Percentiles rank a stretch among this genome's conserved stretches.
These are phyloP conservation scores for Candida pseudofarinosa DNA, from an alignment of 805 yeast species.

Conservation along the genomic window DNA sequence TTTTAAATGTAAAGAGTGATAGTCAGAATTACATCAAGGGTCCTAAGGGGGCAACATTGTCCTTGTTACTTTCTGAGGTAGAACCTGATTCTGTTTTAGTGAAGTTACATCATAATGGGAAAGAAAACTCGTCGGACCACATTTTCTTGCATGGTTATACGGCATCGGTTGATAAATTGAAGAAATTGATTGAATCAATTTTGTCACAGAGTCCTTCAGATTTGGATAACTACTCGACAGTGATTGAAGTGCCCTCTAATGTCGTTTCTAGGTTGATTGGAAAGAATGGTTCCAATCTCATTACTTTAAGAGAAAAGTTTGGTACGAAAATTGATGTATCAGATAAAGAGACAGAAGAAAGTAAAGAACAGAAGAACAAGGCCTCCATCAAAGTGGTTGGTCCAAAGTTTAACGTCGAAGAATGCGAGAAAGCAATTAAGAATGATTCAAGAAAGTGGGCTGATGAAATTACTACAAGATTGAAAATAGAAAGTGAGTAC, in stretches of 20 bases:
- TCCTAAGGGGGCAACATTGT: slow-evolving; percentile 57
- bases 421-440: slow-evolving; percentile 56
- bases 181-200: slow-evolving; percentile 48
- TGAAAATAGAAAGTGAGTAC: slow-evolving; percentile 70
- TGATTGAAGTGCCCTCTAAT: slow-evolving; percentile 57
- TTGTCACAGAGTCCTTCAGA: slow-evolving; percentile 51
- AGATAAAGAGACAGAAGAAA: slow-evolving; percentile 42
- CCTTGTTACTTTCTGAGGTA: slow-evolving; percentile 33
- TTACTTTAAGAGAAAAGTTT: slow-evolving; percentile 63
- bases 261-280: slow-evolving; percentile 84
- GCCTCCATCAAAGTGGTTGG: slow-evolving; percentile 67
- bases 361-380: slow-evolving; percentile 23
- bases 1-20: slow-evolving; percentile 46
- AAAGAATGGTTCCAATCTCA: slow-evolving; percentile 74
- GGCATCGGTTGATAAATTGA: slow-evolving; percentile 53
- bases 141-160: slow-evolving; percentile 69
- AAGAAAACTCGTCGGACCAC: slow-evolving; percentile 42
- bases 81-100: slow-evolving; percentile 41
- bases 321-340: slow-evolving; percentile 75
- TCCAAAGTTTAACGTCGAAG: slow-evolving; percentile 70
- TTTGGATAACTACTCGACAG: slow-evolving; percentile 34
- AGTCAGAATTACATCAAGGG: slow-evolving; percentile 62
- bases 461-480: slow-evolving; percentile 65
- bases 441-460: slow-evolving; percentile 70
- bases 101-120: slow-evolving; percentile 41